Conservation (phyloP, 805 yeast genomes). For the Yamadazyma takamatsuzukensis region DNA sequence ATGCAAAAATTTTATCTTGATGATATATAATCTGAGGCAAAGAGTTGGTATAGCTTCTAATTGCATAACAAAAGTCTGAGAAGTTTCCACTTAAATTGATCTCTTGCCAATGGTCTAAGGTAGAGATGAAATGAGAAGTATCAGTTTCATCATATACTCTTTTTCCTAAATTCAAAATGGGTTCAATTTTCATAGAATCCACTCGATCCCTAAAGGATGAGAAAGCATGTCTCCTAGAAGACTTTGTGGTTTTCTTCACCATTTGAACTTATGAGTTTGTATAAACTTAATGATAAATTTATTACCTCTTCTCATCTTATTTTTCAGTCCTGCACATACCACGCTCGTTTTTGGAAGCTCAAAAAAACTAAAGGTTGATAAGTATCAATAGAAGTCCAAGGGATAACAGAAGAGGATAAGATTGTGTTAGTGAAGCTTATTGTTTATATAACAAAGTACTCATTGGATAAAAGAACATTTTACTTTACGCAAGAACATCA, state of each 20-base stretch:
- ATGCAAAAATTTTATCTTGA: constrained; percentile 52
- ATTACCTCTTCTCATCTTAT: not conserved
- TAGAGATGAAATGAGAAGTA: constrained; percentile 68
- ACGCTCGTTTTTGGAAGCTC: too few species aligned
- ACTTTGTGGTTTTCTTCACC: constrained; percentile 45
- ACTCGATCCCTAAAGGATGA: constrained; percentile 80
- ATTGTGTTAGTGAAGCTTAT: too few species aligned
- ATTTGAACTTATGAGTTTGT: too few species aligned
- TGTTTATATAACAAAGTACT: too few species aligned
- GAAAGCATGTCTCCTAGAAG: constrained; percentile 56
- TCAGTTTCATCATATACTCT: constrained; percentile 65
- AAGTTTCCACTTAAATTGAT: constrained; percentile 74
- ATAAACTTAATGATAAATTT: too few species aligned
- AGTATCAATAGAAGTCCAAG: too few species aligned
- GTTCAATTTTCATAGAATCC: constrained; percentile 80
- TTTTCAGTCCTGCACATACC: too few species aligned
- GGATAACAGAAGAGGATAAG: too few species aligned
- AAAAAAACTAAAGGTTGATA: too few species aligned
- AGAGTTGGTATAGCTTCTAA: constrained; percentile 57
- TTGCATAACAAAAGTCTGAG: constrained; percentile 55
- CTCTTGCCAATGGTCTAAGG: constrained; percentile 85
- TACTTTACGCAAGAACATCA: too few species aligned
- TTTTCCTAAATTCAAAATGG: constrained; percentile 50
- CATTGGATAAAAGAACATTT: too few species aligned
- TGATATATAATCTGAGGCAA: constrained; percentile 80